These are phyloP conservation scores for Chalara sp. DNA, from an alignment of 2,329 filamentous ascomycete species.

Conservation along the genomic window DNA sequence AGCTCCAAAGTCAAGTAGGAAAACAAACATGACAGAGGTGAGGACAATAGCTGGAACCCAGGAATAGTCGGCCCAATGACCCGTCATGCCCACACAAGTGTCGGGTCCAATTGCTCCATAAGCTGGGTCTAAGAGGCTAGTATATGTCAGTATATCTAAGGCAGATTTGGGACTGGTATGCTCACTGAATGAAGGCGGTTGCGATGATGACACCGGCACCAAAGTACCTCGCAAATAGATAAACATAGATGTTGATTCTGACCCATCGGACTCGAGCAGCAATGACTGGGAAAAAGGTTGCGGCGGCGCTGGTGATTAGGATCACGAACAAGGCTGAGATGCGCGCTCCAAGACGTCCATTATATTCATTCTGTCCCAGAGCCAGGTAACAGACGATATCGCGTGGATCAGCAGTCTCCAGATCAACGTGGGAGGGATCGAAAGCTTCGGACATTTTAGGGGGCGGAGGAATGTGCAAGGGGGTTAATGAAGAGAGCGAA, in stretches of 20 bases:
- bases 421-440: constrained; percentile 30
- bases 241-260: constrained; percentile 56
- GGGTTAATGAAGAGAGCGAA: too few relatives aligned
- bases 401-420: constrained; percentile 33
- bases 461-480: too few relatives aligned
- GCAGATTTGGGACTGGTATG: constrained; percentile 34
- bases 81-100: constrained; percentile 49
- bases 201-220: constrained; percentile 72
- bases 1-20: constrained; percentile 56
- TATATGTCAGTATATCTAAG: constrained; percentile 6
- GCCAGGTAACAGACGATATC: constrained; percentile 45
- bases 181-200: constrained; percentile 66
- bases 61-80: constrained; percentile 28
- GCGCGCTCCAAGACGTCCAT: constrained; percentile 54
- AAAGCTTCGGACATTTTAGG: not conserved
- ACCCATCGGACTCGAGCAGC: constrained; percentile 51
- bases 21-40: constrained; percentile 47
- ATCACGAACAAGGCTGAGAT: constrained; percentile 74
- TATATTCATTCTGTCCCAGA: constrained; percentile 41
- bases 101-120: constrained; percentile 36
- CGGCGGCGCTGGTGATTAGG: constrained; percentile 50
- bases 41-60: constrained; percentile 36
- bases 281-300: constrained; percentile 61
- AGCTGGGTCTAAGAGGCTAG: constrained; percentile 39
- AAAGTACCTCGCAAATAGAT: constrained; percentile 61